phyloP scores from a whole-genome alignment of 2,329 filamentous ascomycete species.

The Aspergillus amoenus region DNA sequence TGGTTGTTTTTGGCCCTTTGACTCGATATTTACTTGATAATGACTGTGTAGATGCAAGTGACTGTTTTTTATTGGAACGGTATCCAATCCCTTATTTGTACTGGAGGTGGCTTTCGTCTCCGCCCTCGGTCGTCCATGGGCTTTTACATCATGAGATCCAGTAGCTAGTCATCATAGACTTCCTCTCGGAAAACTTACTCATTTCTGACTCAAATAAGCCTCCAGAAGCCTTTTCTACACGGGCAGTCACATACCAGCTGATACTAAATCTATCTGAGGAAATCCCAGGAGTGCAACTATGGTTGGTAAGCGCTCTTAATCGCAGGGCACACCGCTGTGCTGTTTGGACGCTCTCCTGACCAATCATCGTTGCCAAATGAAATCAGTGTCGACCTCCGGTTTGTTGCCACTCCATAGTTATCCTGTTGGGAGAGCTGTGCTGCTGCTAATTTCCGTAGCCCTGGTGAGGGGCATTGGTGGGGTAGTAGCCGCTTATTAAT shows the following conservation, averaged over 20 bases:
- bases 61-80: neutral
- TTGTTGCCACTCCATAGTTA: neutral
- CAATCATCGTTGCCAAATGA: neutral
- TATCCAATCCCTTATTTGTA: neutral
- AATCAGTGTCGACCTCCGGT: neutral
- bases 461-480: slow-evolving; percentile 10
- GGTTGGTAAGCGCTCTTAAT: slow-evolving; percentile 2
- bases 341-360: neutral
- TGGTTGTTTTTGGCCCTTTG: neutral
- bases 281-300: neutral
- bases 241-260: neutral
- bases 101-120: neutral
- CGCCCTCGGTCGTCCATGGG: neutral
- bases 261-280: neutral
- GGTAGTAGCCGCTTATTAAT: slow-evolving; percentile 8
- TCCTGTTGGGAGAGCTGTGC: neutral
- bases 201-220: neutral
- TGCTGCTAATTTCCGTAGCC: neutral
- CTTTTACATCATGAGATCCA: neutral
- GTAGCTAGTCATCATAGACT: neutral
- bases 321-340: neutral
- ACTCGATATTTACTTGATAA: neutral
- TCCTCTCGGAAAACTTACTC: neutral
- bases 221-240: neutral
- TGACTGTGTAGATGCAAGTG: neutral